Evolutionary conservation across 2,329 filamentous ascomycete genomes (phyloP), one percentile per base, ranked within the genome.

Genomic region (Pyrenophora graminea): DNA sequence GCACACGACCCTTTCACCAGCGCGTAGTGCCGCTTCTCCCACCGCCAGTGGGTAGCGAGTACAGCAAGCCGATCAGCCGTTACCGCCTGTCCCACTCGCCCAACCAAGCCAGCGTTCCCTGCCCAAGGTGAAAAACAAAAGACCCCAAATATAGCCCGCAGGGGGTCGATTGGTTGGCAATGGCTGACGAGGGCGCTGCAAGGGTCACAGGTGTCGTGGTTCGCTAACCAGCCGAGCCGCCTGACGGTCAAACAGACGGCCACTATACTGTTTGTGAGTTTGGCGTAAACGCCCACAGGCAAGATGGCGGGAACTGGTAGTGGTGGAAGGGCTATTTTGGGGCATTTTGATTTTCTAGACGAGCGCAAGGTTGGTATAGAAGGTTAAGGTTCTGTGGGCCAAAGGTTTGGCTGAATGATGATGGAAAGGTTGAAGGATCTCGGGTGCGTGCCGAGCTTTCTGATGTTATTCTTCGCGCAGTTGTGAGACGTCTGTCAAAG

Each of bases 91-190:
- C 40, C 48, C 37, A 52, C 48, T 33, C 27, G 39, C 33, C 48
- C 48, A 47, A 42, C 48, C 48, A 47, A 15, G 33, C 19, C 30
- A 15, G 25, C 31, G 21, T 36, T 10, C 18, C 21, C 32, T 41
- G 32, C 37, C 33, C 33, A 39, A 18, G 12, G 42, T 31, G 21
- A 33, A 15, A 8, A 18, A 39, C 6, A 51, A 58, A 61, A 48
- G 52, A 44, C 58, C 50, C 58, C 58, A 61, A 61, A 61, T 59
- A 59, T 61, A 61, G 56, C 48, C 37, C 27, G 43, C 42, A 17
- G 25, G 50, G 38, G 47, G 13, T 6, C 44, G 43, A 61, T 53
- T 55, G 55, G 58, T 30, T 36, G n/a, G 17, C 30, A 36, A n/a
- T n/a, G 13, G 19, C 38, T 18, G 5, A 42, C 1, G 21, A n/a